Evolutionary conservation across 257 asterid species (phyloP).

Genomic region (Nicotiana tomentosiformis): DNA sequence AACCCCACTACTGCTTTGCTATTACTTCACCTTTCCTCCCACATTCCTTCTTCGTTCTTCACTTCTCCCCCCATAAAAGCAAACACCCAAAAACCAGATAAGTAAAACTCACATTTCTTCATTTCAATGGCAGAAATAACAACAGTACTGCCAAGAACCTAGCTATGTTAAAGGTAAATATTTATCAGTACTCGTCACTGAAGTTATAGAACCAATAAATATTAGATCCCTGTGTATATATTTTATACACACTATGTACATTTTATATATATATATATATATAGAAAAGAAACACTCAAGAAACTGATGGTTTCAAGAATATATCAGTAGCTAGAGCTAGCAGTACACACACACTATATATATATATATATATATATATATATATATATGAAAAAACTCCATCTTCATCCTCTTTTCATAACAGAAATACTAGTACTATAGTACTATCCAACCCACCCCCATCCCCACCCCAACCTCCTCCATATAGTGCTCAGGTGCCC

Average conservation of each 20-base stretch:
- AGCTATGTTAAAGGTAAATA: too few species aligned
- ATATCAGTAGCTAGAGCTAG: not conserved
- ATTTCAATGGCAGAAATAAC: too few species aligned
- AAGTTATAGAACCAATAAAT: too few species aligned
- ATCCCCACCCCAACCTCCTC: not conserved
- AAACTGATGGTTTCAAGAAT: not conserved
- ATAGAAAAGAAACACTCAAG: not conserved
- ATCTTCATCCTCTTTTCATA: not conserved
- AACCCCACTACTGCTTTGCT: too few species aligned
- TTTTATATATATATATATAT: not conserved
- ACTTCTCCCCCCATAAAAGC: too few species aligned
- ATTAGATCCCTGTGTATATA: not conserved
- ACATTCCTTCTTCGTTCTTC: too few species aligned
- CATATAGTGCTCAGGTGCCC: not conserved
- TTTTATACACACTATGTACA: not conserved
- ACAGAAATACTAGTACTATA: not conserved
- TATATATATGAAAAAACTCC: not conserved
- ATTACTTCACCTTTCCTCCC: too few species aligned
- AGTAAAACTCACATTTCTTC: too few species aligned
- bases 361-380: not conserved
- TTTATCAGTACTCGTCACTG: not conserved
- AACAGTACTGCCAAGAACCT: too few species aligned
- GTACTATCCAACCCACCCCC: not conserved
- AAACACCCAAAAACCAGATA: too few species aligned
- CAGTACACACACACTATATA: not conserved